Conservation (phyloP, 495 filamentous ascomycete genomes). For the Terfezia boudieri region DNA sequence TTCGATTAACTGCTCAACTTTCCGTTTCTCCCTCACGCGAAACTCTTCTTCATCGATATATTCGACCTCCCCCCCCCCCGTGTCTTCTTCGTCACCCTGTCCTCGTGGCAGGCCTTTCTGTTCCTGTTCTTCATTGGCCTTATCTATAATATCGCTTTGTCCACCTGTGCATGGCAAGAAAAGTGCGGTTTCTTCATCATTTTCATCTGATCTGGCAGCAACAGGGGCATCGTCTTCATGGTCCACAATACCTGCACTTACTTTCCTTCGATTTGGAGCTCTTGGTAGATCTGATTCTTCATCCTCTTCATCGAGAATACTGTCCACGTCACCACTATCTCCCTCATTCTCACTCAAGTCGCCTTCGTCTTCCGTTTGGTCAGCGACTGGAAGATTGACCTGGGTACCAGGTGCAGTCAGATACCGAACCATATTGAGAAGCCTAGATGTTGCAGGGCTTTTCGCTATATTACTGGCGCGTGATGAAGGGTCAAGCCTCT, state of each 20-base stretch:
- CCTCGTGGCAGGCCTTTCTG: conserved; percentile 7
- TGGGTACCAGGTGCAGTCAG: conserved; percentile 53
- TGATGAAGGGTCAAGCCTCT: neutral
- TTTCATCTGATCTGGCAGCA: too few species aligned
- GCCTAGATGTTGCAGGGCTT: conserved; percentile 13
- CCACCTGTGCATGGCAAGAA: conserved; percentile 9
- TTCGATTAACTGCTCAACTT: conserved; percentile 38
- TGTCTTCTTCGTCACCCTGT: conserved; percentile 15
- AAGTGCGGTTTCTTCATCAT: neutral
- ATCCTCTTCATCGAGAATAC: conserved; percentile 8
- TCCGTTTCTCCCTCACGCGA: conserved; percentile 32
- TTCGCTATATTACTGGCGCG: neutral
- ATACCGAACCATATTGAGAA: conserved; percentile 36
- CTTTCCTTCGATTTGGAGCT: conserved; percentile 1
- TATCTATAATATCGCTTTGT: neutral
- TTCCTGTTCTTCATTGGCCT: conserved; percentile 9
- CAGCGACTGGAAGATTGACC: conserved; percentile 13
- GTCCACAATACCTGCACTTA: conserved; percentile 5
- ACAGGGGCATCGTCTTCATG: conserved; percentile 3
- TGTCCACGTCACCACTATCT: conserved; percentile 18
- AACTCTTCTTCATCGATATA: conserved; percentile 32
- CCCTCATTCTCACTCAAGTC: conserved; percentile 20
- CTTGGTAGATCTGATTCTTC: neutral
- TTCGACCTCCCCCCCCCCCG: conserved; percentile 22
- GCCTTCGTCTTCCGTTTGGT: conserved; percentile 16